A percentile compares a stretch with the other conserved stretches of the same genome.
These are phyloP conservation scores for Yamadazyma blattariae DNA, from an alignment of 1,139 yeast genomes.

Conservation along the genomic window DNA sequence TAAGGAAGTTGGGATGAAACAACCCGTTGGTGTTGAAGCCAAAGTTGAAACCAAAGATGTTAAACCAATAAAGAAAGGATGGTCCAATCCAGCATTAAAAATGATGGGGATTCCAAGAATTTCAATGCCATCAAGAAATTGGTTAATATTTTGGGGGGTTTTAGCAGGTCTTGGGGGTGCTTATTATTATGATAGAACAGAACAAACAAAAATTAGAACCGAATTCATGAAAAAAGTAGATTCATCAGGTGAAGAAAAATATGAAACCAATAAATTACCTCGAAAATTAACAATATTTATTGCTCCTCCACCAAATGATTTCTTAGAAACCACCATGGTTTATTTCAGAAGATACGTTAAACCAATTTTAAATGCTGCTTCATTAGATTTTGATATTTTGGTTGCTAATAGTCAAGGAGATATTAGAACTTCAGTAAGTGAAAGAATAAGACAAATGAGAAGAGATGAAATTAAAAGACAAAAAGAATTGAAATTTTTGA, in stretches of 20 bases:
- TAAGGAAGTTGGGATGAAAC: no score
- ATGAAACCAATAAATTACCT: slow-evolving; percentile 48
- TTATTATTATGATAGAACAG: slow-evolving; percentile 70
- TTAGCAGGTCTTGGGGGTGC: slow-evolving; percentile 68
- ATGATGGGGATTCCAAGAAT: slow-evolving; percentile 84
- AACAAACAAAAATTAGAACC: slow-evolving; percentile 64
- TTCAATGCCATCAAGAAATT: slow-evolving; percentile 83
- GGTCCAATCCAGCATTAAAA: slow-evolving; percentile 80
- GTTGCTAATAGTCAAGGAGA: slow-evolving; percentile 86
- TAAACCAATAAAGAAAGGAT: slow-evolving; percentile 42
- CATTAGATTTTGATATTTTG: slow-evolving; percentile 77
- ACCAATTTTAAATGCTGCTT: slow-evolving; percentile 83
- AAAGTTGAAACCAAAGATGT: no score
- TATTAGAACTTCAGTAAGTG: slow-evolving; percentile 78
- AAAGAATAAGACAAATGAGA: slow-evolving; percentile 72
- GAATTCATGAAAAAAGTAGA: slow-evolving; percentile 66
- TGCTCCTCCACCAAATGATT: slow-evolving; percentile 97
- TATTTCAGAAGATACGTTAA: slow-evolving; percentile 80
- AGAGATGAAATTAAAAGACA: slow-evolving; percentile 25
- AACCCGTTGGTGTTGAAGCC: no score
- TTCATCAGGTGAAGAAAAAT: slow-evolving; percentile 38
- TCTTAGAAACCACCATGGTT: slow-evolving; percentile 69
- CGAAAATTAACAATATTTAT: slow-evolving; percentile 79
- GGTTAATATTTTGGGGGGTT: slow-evolving; percentile 87
- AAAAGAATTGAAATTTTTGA: slow-evolving; percentile 4